phyloP scores from a whole-genome alignment of 805 yeast species.

The Millerozyma acaciae region DNA sequence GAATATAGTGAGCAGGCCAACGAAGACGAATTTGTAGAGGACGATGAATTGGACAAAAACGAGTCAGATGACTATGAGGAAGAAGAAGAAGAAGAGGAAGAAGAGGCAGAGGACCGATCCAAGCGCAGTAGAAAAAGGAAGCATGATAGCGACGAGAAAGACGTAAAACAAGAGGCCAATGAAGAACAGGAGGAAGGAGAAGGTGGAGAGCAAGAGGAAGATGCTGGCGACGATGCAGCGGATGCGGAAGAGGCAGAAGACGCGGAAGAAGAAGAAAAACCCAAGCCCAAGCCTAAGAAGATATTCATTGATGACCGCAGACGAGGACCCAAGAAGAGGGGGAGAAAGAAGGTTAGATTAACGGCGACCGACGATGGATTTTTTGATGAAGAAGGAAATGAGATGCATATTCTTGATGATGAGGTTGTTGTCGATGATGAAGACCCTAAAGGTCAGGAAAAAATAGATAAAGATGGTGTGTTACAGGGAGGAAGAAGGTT shows the following conservation, averaged over 20 bases:
- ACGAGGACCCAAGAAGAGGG: slow-evolving; percentile 37
- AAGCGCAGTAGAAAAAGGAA: slow-evolving; percentile 18
- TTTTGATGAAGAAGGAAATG: slow-evolving; percentile 66
- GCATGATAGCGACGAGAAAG: slow-evolving; percentile 21
- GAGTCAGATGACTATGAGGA: slow-evolving; percentile 15
- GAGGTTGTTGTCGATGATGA: slow-evolving; percentile 68
- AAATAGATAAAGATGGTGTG: slow-evolving; percentile 65
- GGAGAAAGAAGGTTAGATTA: slow-evolving; percentile 40
- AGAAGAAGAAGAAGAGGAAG: slow-evolving; percentile 12
- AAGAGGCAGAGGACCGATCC: slow-evolving; percentile 4
- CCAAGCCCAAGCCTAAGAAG: slow-evolving; percentile 8
- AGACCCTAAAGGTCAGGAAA: slow-evolving; percentile 75
- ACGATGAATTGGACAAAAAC: slow-evolving; percentile 15
- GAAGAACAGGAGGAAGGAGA: slow-evolving; percentile 20
- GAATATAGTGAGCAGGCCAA: slow-evolving; percentile 12
- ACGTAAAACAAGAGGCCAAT: slow-evolving; percentile 18
- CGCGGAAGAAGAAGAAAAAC: slow-evolving; percentile 18
- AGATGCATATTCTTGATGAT: slow-evolving; percentile 61
- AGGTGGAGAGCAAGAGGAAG: slow-evolving; percentile 15
- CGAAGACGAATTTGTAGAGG: slow-evolving; percentile 15
- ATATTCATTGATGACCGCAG: slow-evolving; percentile 8
- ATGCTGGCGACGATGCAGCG: slow-evolving; percentile 16
- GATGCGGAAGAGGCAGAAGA: slow-evolving; percentile 21
- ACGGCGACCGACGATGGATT: slow-evolving; percentile 37
- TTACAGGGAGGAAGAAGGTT: slow-evolving; percentile 71